These are phyloP conservation scores for Citrus maxima DNA, from an alignment of 345 rosid genomes.

Conservation along the genomic window DNA sequence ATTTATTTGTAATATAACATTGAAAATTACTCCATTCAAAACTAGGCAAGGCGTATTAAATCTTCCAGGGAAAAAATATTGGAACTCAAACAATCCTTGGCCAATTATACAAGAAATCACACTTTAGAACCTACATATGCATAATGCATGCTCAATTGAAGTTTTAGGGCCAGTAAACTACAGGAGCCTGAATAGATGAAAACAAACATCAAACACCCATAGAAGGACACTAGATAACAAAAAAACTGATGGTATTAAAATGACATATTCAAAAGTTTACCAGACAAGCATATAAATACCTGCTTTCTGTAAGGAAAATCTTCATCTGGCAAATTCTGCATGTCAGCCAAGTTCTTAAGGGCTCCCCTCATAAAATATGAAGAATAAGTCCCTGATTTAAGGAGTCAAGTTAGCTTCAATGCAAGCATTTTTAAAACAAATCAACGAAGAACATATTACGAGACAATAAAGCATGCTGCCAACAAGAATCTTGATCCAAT, in stretches of 20 bases:
- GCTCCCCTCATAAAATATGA: conserved; percentile 76
- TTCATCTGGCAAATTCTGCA: conserved; percentile 83
- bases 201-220: background rate
- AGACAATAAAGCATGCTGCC: background rate
- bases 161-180: background rate
- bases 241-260: background rate
- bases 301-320: conserved; percentile 81
- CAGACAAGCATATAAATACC: conserved; percentile 35
- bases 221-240: background rate
- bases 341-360: conserved; percentile 71
- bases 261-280: background rate
- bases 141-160: background rate
- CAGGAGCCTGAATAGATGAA: background rate
- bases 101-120: background rate
- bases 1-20: no score
- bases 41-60: no score
- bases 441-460: background rate
- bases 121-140: background rate
- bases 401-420: background rate
- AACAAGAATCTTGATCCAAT: background rate
- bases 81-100: background rate
- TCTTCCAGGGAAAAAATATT: background rate
- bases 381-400: conserved; percentile 54
- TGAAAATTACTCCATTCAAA: no score
- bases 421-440: background rate